These are phyloP conservation scores for Globomyces pollinis-pini DNA, from an alignment of 192 early-diverging fungal species.

Conservation along the genomic window DNA sequence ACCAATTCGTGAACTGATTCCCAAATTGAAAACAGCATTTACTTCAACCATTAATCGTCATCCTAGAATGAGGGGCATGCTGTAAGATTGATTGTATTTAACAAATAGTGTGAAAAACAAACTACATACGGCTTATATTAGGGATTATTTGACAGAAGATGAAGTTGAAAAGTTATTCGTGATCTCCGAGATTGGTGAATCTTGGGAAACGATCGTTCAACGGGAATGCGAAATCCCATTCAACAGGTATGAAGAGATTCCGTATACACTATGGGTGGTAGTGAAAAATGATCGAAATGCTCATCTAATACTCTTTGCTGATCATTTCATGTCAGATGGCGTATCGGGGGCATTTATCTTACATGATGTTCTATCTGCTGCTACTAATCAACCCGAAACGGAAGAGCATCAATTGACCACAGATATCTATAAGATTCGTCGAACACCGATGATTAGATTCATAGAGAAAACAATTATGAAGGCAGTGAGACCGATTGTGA, in stretches of 20 bases:
- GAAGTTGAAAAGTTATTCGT: background rate
- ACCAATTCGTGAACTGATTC: too few species aligned
- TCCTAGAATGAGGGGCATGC: too few species aligned
- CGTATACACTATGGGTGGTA: background rate
- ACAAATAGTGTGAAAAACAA: too few species aligned
- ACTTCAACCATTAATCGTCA: too few species aligned
- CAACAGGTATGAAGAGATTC: background rate
- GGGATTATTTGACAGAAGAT: background rate
- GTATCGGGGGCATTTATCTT: background rate
- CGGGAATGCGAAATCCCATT: background rate
- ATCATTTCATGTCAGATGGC: background rate
- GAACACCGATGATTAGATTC: background rate
- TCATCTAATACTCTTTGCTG: background rate
- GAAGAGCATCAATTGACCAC: background rate
- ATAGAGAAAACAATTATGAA: background rate
- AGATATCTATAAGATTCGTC: background rate
- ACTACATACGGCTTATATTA: background rate
- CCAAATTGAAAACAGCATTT: too few species aligned
- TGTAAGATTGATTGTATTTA: too few species aligned
- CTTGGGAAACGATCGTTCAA: background rate
- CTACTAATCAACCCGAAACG: background rate
- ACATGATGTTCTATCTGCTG: background rate
- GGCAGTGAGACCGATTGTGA: too few species aligned
- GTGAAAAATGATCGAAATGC: background rate
- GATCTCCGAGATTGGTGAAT: background rate